Conservation (phyloP, 331 rosid genomes). For the Pyrus hybrid region DNA sequence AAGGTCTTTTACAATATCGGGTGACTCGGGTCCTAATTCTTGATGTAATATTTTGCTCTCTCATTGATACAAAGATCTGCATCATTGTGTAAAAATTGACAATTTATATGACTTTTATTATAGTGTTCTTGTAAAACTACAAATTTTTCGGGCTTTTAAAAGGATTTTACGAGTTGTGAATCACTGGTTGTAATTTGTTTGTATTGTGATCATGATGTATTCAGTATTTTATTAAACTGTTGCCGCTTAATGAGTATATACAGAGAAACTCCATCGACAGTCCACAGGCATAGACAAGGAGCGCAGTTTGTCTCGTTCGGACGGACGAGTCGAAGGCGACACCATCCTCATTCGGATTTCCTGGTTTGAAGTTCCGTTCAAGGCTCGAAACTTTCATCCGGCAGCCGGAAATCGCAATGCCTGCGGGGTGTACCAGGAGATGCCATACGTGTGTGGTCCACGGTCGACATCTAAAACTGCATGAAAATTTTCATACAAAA, state of each 20-base stretch:
- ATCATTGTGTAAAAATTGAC: background rate
- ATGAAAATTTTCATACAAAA: no score
- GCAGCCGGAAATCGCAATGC: background rate
- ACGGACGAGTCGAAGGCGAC: background rate
- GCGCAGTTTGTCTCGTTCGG: background rate
- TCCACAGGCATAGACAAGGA: background rate
- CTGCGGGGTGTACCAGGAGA: background rate
- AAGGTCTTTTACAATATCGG: constrained; percentile 58
- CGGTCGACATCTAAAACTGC: background rate
- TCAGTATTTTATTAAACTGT: background rate
- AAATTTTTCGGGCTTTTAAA: no score
- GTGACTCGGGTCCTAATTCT: constrained; percentile 11
- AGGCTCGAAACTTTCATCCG: background rate
- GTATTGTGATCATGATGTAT: background rate
- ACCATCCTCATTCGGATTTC: background rate
- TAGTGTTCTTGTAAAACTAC: background rate
- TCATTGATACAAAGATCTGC: background rate
- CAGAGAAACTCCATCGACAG: background rate
- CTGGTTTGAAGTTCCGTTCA: background rate
- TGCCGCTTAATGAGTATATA: background rate
- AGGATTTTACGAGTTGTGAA: background rate
- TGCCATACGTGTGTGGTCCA: background rate
- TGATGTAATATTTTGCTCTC: background rate
- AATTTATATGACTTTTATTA: background rate
- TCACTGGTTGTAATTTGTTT: background rate